Base-by-base conservation (phyloP, 306 rosid genomes). In the peach (Prunus persica) region DNA sequence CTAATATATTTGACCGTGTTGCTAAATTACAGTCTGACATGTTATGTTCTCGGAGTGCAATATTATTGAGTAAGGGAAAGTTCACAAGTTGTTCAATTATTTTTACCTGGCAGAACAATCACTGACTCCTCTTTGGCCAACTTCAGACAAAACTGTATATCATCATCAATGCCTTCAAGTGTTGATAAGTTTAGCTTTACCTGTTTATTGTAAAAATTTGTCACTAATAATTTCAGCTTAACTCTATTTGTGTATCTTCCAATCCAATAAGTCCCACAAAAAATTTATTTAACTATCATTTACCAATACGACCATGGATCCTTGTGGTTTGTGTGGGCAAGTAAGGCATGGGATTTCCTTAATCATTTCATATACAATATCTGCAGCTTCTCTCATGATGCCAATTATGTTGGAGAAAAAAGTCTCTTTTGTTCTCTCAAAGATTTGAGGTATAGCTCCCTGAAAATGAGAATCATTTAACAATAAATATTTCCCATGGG, bases 271-370 rank as follows among this genome's bases (percentile, higher is more conserved):
- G 46, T 50, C 19, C 16, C 18, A 24, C 11, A 67, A 11, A 18
- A 45, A 46, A 8, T 4, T 15, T 8, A 30, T 6, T 28, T 11
- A 3, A 15, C 41, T 6, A 11, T 49, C 52, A 86, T 46, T 75
- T 75, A 88, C 96, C 96, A 91, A 79, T 4, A 71, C 88, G 69
- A 66, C 16, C 93, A 91, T 82, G 77, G 93, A 82, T 49, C 90
- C 91, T 75, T 91, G 89, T n/a, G 93, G 96, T 77, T 86, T 89
- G 65, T 85, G 82, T 28, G 88, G 92, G 63, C 90, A 91, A 65
- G 82, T 84, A 60, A 91, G 82, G 81, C 89, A 84, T 72, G 93
- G 82, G 22, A 87, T 91, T 73, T 74, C 89, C 76, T 87, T 72
- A 14, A 87, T 60, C 75, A 73, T 58, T 43, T 82, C 89, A 69